These are phyloP conservation scores for Candida arabinofermentans DNA, from an alignment of 805 yeast species.

Conservation along the genomic window DNA sequence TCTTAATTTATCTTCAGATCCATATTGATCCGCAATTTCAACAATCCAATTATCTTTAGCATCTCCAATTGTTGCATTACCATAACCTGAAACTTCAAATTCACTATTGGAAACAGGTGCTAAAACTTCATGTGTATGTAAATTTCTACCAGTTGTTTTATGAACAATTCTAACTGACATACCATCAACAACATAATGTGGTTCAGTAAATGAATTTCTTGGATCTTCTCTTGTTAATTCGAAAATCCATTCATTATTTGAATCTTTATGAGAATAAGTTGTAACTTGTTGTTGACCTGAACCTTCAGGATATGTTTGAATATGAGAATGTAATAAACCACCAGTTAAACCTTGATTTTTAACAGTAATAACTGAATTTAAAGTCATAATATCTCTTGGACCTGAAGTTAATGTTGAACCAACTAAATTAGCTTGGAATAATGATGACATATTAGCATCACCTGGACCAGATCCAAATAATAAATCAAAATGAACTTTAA, in stretches of 20 bases:
- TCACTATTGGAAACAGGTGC: slow-evolving; percentile 67
- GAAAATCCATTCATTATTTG: slow-evolving; percentile 77
- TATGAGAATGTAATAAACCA: slow-evolving; percentile 82
- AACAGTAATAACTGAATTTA: slow-evolving; percentile 59
- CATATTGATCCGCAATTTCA: slow-evolving; percentile 67
- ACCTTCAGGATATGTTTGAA: slow-evolving; percentile 83
- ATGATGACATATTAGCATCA: slow-evolving; percentile 83
- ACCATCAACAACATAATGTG: slow-evolving; percentile 50
- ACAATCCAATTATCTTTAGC: slow-evolving; percentile 85
- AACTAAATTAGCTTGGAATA: slow-evolving; percentile 81
- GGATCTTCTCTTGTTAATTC: slow-evolving; percentile 52
- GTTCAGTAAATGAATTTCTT: slow-evolving; percentile 29
- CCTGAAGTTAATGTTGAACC: slow-evolving; percentile 63
- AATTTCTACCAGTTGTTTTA: slow-evolving; percentile 60
- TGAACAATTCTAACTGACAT: slow-evolving; percentile 71
- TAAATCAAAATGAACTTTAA: slow-evolving; percentile 73
- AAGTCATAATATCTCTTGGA: slow-evolving; percentile 57
- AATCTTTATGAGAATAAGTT: slow-evolving; percentile 84
- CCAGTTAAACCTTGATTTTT: slow-evolving; percentile 71
- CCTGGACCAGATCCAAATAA: slow-evolving; percentile 79
- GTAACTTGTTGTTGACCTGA: slow-evolving; percentile 94
- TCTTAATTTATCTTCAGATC: slow-evolving; percentile 44
- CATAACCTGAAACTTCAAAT: slow-evolving; percentile 88
- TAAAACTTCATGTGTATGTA: slow-evolving; percentile 77
- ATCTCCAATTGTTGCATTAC: slow-evolving; percentile 69